A percentile compares a stretch with the other conserved stretches of the same genome.
Evolutionary conservation across 2,329 filamentous ascomycete genomes (phyloP).

Genomic region (Pseudonectria foliicola): DNA sequence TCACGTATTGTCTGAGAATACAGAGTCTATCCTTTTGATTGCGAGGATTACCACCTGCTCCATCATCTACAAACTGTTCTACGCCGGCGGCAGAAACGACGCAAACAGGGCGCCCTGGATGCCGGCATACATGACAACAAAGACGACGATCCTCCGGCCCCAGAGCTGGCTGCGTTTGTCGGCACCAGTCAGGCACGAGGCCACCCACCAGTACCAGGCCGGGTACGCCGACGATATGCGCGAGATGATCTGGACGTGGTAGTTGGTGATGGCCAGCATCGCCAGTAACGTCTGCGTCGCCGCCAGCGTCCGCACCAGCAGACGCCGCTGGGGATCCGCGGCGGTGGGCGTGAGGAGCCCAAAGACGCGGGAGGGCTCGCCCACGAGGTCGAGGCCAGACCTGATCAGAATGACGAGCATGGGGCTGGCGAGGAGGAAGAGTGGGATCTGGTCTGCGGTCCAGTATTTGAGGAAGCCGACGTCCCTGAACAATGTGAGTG

Average conservation of each 20-base stretch:
- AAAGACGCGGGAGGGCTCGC: conserved; percentile 12
- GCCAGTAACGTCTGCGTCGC: conserved; percentile 67
- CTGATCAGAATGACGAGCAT: conserved; percentile 57
- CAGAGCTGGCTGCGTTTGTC: conserved; percentile 25
- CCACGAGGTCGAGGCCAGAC: conserved; percentile 46
- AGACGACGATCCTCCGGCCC: conserved; percentile 44
- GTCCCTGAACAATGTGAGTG: conserved; percentile 52
- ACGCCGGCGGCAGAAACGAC: conserved; percentile 87
- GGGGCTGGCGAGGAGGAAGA: conserved; percentile 78
- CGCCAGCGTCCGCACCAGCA: conserved; percentile 52
- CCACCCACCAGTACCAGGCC: conserved; percentile 81
- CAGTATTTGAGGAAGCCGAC: conserved; percentile 86
- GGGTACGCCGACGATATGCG: conserved; percentile 83
- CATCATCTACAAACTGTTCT: conserved; percentile 1
- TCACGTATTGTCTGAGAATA: no score
- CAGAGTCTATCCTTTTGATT: no score
- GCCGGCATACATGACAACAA: conserved; percentile 73
- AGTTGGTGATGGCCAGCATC: conserved; percentile 64
- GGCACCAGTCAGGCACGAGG: conserved; percentile 33
- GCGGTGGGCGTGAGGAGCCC: conserved; percentile 1
- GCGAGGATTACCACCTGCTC: background rate
- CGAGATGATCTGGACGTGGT: conserved; percentile 92
- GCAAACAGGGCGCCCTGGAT: conserved; percentile 81
- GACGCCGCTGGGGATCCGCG: conserved; percentile 10
- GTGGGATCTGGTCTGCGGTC: conserved; percentile 75